Percentiles rank a stretch among this genome's conserved stretches.
phyloP scores from a whole-genome alignment of 208 protist genomes.

The Acanthamoeba castellanii region DNA sequence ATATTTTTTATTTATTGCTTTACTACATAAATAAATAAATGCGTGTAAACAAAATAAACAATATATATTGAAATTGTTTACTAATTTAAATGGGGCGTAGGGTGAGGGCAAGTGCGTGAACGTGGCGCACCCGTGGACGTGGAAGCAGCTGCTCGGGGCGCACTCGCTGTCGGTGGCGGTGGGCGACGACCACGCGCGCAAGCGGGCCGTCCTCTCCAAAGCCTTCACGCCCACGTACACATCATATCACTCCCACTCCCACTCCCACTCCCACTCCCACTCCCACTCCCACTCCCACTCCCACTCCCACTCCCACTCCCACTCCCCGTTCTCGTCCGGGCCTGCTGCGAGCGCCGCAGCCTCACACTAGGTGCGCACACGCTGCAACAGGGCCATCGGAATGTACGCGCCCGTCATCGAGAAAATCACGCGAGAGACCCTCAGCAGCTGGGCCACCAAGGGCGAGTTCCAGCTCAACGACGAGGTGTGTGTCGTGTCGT shows the following conservation, averaged over 20 bases:
- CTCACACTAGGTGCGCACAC: not conserved
- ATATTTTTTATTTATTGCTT: not conserved
- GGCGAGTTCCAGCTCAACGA: constrained; percentile 6
- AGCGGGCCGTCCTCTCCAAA: not conserved
- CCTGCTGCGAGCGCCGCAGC: too few species aligned
- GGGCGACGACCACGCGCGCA: constrained; percentile 9
- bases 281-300: too few species aligned
- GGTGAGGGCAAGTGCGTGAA: constrained; percentile 14
- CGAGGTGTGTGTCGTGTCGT: not conserved
- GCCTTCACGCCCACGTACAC: constrained; percentile 15
- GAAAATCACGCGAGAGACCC: not conserved
- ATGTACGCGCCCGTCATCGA: not conserved
- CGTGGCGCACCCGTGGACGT: constrained; percentile 10
- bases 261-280: too few species aligned
- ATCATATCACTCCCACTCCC: too few species aligned
- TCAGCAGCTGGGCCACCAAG: not conserved
- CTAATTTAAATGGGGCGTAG: too few species aligned
- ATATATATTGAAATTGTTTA: not conserved
- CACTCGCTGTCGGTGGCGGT: constrained; percentile 21
- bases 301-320: too few species aligned
- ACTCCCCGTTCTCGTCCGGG: too few species aligned
- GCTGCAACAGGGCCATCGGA: not conserved
- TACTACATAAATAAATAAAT: not conserved
- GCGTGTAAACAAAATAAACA: not conserved
- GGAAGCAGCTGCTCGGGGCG: constrained; percentile 1